Base-by-base conservation (phyloP, 805 yeast genomes). In the Suhomyces faveliae region DNA sequence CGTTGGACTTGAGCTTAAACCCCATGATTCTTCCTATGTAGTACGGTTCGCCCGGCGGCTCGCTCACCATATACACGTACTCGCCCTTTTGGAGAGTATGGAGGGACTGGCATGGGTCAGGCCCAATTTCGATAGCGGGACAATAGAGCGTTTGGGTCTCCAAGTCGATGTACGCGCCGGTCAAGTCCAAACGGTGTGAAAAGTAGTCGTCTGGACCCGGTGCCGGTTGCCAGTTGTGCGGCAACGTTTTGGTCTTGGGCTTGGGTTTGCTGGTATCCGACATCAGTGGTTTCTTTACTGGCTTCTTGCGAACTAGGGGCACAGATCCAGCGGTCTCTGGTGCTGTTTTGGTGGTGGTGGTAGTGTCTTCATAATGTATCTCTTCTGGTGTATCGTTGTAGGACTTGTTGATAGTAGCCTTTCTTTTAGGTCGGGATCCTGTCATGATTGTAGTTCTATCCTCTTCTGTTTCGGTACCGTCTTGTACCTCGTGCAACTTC, bases 31-130 rank as follows among this genome's bases (percentile, higher is more conserved):
- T 74, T 0, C 95, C 98, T 39, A 94, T 79, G 58, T 89, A 88
- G 70, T 87, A 94, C 0, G 98, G 97, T 58, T 89, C 97, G 2
- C 96, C 94, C 0, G 96, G 89, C 1, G 96, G 96, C 63, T 89
- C 97, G 52, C 94, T 82, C 10, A 91, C 77, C 83, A 91, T 82
- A 62, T 87, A 90, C 8, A 90, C 84, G 50, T 75, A 81, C 48
- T 90, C 96, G 45, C 80, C 81, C 51, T 79, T 80, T 4, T 51
- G 51, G n/a, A 80, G 50, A 40, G 59, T 63, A 46, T 66, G 61
- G 3, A 15, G 22, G 22, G 5, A n/a, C 21, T 41, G 12, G 27
- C 27, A 10, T 24, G 6, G 6, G 21, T 20, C 19, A 33, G 6
- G 39, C 25, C 25, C 40, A 12, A 11, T 21, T 15, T 33, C 27